These are phyloP conservation scores for Cerrena zonata DNA, from an alignment of 1,284 basidiomycete genomes.

Conservation along the genomic window DNA sequence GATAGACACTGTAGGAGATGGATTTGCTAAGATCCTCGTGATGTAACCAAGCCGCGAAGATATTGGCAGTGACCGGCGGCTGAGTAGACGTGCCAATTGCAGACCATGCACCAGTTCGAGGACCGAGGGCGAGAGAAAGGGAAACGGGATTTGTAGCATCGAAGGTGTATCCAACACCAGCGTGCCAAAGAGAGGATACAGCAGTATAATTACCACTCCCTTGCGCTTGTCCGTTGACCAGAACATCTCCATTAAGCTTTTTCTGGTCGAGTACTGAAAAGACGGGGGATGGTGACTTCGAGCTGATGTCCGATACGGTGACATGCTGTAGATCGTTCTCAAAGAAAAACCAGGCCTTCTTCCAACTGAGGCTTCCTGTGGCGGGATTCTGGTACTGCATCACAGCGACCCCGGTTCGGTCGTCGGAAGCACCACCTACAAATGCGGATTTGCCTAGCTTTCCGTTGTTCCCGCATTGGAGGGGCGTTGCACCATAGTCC, in stretches of 20 bases:
- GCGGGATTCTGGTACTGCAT: constrained; percentile 62
- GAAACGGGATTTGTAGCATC: constrained; percentile 4
- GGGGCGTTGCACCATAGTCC: constrained; percentile 49
- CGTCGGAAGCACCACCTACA: constrained; percentile 60
- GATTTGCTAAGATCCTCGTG: constrained; percentile 32
- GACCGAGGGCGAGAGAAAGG: constrained; percentile 34
- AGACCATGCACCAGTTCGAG: constrained; percentile 56
- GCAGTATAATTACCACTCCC: constrained; percentile 27
- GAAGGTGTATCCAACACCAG: constrained; percentile 50
- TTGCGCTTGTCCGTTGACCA: constrained; percentile 36
- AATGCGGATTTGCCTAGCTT: constrained; percentile 46
- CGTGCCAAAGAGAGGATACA: constrained; percentile 50
- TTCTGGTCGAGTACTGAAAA: constrained; percentile 64
- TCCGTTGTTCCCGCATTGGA: constrained; percentile 34
- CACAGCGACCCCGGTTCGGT: constrained; percentile 45
- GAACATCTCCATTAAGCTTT: constrained; percentile 38
- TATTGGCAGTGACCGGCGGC: constrained; percentile 45
- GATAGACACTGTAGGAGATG: constrained; percentile 50
- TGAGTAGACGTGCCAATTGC: constrained; percentile 53
- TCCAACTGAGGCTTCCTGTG: constrained; percentile 51
- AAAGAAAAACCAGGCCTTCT: constrained; percentile 71
- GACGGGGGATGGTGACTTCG: constrained; percentile 41
- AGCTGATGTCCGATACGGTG: constrained; percentile 48
- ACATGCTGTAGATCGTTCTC: constrained; percentile 56
- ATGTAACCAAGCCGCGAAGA: constrained; percentile 58